Conservation (phyloP, 306 rosid species). For the Ammopiptanthus mongolicus region DNA sequence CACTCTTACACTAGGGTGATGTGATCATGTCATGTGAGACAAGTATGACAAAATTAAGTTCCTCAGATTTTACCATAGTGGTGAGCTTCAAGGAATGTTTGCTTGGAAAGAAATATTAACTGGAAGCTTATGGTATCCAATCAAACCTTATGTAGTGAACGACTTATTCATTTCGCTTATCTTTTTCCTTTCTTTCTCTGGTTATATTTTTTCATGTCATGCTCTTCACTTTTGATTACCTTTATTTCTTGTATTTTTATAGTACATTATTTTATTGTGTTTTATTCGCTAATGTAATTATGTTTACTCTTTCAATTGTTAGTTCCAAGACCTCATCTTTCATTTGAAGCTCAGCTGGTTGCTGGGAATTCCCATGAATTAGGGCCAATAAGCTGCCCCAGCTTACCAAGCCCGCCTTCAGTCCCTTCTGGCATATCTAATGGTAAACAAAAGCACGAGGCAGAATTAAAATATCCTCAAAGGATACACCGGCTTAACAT, state of each 20-base stretch:
- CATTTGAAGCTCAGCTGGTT: conserved; percentile 95
- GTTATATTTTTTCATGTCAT: conserved; percentile 1
- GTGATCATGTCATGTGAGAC: conserved; percentile 2
- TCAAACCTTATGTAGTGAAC: background rate
- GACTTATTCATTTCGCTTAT: background rate
- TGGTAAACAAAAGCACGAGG: conserved; percentile 91
- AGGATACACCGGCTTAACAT: conserved; percentile 81
- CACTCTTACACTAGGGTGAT: background rate
- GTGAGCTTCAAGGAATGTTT: background rate
- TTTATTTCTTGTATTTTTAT: background rate
- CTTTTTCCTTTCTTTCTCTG: background rate
- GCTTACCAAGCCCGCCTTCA: conserved; percentile 55
- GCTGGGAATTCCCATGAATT: conserved; percentile 86
- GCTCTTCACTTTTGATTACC: background rate
- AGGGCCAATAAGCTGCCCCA: conserved; percentile 72
- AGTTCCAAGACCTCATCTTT: conserved; percentile 96
- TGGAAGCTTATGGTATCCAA: background rate
- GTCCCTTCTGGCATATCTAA: conserved; percentile 42
- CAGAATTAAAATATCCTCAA: conserved; percentile 83
- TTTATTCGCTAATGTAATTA: conserved; percentile 22
- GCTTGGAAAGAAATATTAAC: background rate
- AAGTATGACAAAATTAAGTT: background rate
- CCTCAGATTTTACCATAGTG: background rate
- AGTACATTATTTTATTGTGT: background rate
- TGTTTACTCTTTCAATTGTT: conserved; percentile 28